Evolutionary conservation across 2,329 filamentous ascomycete genomes (phyloP).

Genomic region (Hypoxylon sp.): DNA sequence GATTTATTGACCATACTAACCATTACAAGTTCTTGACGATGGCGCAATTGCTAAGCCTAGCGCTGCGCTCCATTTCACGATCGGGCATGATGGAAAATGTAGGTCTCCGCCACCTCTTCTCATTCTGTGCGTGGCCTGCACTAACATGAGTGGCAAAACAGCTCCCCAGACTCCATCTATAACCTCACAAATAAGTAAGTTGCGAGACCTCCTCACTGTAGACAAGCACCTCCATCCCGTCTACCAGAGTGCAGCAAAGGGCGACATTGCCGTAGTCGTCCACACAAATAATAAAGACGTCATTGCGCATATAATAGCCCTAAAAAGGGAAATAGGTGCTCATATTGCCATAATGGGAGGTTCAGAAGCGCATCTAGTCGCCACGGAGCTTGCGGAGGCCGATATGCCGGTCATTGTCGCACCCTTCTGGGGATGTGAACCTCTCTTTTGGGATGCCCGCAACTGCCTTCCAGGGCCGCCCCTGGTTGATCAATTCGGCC

Average conservation of each 20-base stretch:
- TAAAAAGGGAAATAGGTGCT: conserved; percentile 42
- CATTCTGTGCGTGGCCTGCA: neutral
- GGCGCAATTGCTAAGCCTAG: conserved; percentile 34
- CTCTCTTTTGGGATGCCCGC: conserved; percentile 41
- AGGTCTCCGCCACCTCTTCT: neutral
- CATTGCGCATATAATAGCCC: conserved; percentile 41
- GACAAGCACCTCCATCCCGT: conserved; percentile 40
- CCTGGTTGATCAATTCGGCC: conserved; percentile 37
- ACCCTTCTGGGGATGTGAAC: conserved; percentile 45
- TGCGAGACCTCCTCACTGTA: conserved; percentile 38
- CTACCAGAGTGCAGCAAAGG: conserved; percentile 38
- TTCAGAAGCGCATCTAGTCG: conserved; percentile 40
- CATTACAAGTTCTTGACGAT: conserved; percentile 38
- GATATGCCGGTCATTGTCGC: conserved; percentile 39
- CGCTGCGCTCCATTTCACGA: conserved; percentile 42
- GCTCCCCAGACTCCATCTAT: conserved; percentile 38
- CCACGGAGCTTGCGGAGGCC: conserved; percentile 34
- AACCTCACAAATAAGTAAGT: conserved; percentile 40
- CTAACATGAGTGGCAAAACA: conserved; percentile 13
- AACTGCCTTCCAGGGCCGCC: conserved; percentile 43
- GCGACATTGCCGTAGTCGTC: conserved; percentile 39
- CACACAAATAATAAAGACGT: conserved; percentile 46
- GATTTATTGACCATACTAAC: conserved; percentile 1
- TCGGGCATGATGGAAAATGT: conserved; percentile 43
- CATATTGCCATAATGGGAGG: conserved; percentile 45